Conservation (phyloP, 2,329 filamentous ascomycete species). For the Hypoxylon sp. region DNA sequence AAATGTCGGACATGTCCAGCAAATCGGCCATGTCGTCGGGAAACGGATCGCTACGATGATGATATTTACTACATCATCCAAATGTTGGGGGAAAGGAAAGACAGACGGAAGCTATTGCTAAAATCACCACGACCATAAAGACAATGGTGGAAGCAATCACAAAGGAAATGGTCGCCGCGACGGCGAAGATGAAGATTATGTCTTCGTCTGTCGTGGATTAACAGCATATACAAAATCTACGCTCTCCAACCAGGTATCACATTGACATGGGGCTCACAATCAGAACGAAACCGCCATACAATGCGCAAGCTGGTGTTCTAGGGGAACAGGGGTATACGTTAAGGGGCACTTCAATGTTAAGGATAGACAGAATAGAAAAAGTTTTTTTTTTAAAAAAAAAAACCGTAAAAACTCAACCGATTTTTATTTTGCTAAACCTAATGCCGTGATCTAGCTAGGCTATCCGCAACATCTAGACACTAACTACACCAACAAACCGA, state of each 20-base stretch:
- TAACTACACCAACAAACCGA: constrained; percentile 25
- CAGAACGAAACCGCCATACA: not conserved
- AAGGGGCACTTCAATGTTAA: not conserved
- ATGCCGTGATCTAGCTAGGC: constrained; percentile 1
- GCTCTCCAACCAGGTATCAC: not conserved
- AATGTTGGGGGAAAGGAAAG: too few relatives aligned
- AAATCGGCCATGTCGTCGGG: too few relatives aligned
- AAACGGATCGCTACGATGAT: too few relatives aligned
- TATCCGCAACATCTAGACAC: constrained; percentile 16
- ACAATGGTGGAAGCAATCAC: too few relatives aligned
- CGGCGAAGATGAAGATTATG: not conserved
- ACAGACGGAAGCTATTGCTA: too few relatives aligned
- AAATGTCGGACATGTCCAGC: too few relatives aligned
- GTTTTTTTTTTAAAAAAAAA: too few relatives aligned
- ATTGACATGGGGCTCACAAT: not conserved
- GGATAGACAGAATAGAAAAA: not conserved
- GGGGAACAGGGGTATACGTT: not conserved
- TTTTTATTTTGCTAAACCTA: constrained; percentile 19
- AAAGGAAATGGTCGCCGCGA: too few relatives aligned
- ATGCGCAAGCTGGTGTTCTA: not conserved
- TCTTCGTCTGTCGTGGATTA: not conserved
- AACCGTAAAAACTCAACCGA: not conserved
- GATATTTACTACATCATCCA: too few relatives aligned
- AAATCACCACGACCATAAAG: too few relatives aligned
- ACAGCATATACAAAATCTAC: not conserved